A percentile compares a stretch with the other conserved stretches of the same genome.
Conservation (phyloP, 257 asterid genomes). For the Solanum lycopersicoides region DNA sequence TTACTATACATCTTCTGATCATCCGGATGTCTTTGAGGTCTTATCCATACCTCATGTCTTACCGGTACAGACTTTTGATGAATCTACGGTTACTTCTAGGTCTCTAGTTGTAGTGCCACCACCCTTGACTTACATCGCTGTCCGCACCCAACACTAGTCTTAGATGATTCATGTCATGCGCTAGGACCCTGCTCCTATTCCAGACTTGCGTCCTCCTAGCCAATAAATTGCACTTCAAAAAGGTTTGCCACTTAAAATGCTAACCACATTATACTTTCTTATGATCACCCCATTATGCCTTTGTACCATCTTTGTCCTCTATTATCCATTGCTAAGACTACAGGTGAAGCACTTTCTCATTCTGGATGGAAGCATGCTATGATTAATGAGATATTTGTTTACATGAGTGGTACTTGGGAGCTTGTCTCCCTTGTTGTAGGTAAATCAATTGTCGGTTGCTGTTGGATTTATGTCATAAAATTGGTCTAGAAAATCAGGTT, state of each 20-base stretch:
- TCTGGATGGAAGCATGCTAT: background rate
- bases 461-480: background rate
- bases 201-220: background rate
- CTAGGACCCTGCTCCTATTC: background rate
- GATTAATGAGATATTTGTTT: background rate
- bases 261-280: background rate
- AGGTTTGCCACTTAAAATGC: background rate
- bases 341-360: background rate
- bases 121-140: background rate
- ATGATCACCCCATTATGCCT: background rate
- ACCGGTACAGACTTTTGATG: no score
- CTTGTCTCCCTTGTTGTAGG: background rate
- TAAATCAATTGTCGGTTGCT: background rate
- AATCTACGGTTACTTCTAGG: no score
- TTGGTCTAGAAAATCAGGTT: background rate
- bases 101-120: no score
- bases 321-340: background rate
- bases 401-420: background rate
- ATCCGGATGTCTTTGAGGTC: no score
- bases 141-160: background rate
- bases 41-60: no score
- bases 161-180: background rate
- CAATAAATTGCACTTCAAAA: background rate
- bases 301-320: background rate
- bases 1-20: no score